A percentile compares a stretch with the other conserved stretches of the same genome.
phyloP scores from a whole-genome alignment of 2,329 filamentous ascomycete species.

The Kalmusia sp. region DNA sequence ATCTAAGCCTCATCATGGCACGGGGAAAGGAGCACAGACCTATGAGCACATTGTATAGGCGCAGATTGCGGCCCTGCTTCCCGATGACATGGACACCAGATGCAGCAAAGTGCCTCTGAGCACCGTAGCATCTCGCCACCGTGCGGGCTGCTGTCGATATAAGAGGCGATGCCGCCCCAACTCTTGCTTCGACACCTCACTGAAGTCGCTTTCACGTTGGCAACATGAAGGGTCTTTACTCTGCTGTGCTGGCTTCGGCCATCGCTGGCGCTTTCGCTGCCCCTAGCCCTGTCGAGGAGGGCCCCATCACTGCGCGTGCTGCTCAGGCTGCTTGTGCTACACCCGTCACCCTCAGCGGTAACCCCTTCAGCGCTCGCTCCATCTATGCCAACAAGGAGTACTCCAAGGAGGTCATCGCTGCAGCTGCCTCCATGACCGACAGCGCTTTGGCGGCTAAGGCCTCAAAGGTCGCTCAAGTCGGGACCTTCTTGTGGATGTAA shows the following conservation, averaged over 20 bases:
- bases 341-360: constrained; percentile 55
- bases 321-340: constrained; percentile 40
- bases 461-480: constrained; percentile 56
- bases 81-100: constrained; percentile 31
- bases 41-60: constrained; percentile 30
- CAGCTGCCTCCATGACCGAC: constrained; percentile 65
- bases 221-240: constrained; percentile 46
- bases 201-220: constrained; percentile 24
- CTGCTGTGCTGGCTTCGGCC: constrained; percentile 43
- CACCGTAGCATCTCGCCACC: constrained; percentile 7
- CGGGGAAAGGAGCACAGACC: constrained; percentile 36
- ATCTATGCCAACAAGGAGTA: constrained; percentile 63
- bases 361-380: constrained; percentile 58
- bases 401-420: constrained; percentile 59
- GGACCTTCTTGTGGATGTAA: constrained; percentile 63
- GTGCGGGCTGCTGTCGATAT: constrained; percentile 26
- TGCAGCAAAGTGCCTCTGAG: constrained; percentile 13
- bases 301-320: constrained; percentile 41
- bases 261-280: constrained; percentile 42
- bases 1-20: constrained; percentile 41
- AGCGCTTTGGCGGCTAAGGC: constrained; percentile 60
- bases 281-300: constrained; percentile 40
- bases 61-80: constrained; percentile 46
- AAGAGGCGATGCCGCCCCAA: constrained; percentile 30
- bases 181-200: constrained; percentile 26